Base-by-base conservation (phyloP, 805 yeast species). In the Kuraishia borneana region DNA sequence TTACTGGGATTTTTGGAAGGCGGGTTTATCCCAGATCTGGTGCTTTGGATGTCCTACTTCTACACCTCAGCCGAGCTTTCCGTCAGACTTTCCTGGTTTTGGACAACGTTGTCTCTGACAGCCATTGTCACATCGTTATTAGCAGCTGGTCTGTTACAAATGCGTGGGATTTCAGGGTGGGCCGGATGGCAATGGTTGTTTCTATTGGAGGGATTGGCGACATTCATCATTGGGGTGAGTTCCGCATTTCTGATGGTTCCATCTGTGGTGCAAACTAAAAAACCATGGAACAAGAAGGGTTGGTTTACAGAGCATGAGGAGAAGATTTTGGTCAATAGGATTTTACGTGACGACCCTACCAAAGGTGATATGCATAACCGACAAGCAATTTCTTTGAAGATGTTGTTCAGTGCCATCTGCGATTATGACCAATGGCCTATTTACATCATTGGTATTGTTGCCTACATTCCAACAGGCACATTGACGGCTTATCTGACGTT, bases 21-120 rank as follows among this genome's bases (percentile, higher is more conserved):
- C 37, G 84, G 85, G 0, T 76, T 76, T 39, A 76, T 80, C 35
- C 77, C 81, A 22, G 84, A 77, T 43, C 54, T 70, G 22, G 65
- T 71, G 36, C 54, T 77, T 32, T 79, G 79, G 74, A 56, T 79
- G 51, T 68, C 79, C 2, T 79, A 76, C 51, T 79, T 77, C 53
- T 80, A 70, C 55, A 78, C 73, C 7, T 47, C 68, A 21, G 50
- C 60, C 20, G 85, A 80, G 50, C 58, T 79, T 13, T 63, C 82
- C 1, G 50, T 73, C 18, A 58, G 85, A 36, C 54, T 77, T 20
- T 68, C 81, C 0, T 64, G 64, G 43, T 77, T 79, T 48, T 78
- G 78, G 68, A 63, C 73, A 17, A 64, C 79, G 3, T 58, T 65
- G 37, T 68, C 76, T 1, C 37, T 64, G 18, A 66, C 77, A 1